Evolutionary conservation across 2,329 filamentous ascomycete genomes (phyloP).

Genomic region (Metarhizium album): DNA sequence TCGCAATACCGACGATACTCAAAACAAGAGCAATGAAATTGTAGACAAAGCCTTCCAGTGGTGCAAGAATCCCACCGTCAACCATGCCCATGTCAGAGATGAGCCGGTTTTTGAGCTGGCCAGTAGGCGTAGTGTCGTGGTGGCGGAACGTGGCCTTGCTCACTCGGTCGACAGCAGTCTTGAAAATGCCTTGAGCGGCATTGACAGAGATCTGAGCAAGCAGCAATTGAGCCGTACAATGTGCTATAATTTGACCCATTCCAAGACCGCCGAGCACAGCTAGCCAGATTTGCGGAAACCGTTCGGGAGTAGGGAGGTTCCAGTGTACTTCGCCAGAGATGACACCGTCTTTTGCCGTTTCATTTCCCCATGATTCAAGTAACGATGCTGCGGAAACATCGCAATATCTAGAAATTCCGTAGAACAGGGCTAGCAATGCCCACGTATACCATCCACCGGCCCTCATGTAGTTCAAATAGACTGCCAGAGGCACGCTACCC

Average conservation of each 20-base stretch:
- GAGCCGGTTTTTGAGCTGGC: slow-evolving; percentile 82
- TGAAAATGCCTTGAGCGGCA: slow-evolving; percentile 67
- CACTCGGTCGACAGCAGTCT: slow-evolving; percentile 59
- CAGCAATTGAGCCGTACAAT: slow-evolving; percentile 51
- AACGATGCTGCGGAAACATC: slow-evolving; percentile 66
- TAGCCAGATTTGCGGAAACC: slow-evolving; percentile 65
- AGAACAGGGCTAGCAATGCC: slow-evolving; percentile 50
- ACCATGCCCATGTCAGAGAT: slow-evolving; percentile 85
- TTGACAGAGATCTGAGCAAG: slow-evolving; percentile 70
- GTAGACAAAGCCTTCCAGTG: slow-evolving; percentile 62
- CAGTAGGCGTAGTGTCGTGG: slow-evolving; percentile 83
- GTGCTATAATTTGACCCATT: slow-evolving; percentile 45
- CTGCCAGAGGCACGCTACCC: slow-evolving; percentile 61
- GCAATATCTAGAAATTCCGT: slow-evolving; percentile 51
- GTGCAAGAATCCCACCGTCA: slow-evolving; percentile 71
- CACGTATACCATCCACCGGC: slow-evolving; percentile 70
- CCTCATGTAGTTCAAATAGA: slow-evolving; percentile 80
- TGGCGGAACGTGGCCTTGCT: slow-evolving; percentile 78
- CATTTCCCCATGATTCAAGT: slow-evolving; percentile 78
- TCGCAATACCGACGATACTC: slow-evolving; percentile 66
- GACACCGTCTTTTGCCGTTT: slow-evolving; percentile 10
- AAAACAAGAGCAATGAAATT: slow-evolving; percentile 60
- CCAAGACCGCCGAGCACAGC: slow-evolving; percentile 59
- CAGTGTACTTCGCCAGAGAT: slow-evolving; percentile 12
- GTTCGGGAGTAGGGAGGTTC: slow-evolving; percentile 48